Percentiles rank a stretch among this genome's conserved stretches.
These are phyloP conservation scores for Cladobotryum protrusum DNA, from an alignment of 2,329 filamentous ascomycete species.

Conservation along the genomic window DNA sequence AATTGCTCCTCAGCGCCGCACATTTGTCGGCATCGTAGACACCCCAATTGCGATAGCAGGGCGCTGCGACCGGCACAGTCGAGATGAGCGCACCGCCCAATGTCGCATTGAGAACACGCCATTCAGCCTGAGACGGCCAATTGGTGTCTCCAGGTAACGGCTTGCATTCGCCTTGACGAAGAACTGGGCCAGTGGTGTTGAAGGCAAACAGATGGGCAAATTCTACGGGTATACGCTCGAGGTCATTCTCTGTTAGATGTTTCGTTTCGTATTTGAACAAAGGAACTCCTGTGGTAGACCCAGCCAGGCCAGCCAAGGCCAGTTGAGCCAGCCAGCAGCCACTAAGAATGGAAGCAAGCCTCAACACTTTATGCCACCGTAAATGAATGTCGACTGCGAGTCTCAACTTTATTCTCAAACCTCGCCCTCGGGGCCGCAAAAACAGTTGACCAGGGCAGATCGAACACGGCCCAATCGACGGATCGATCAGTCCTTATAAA, in stretches of 20 bases:
- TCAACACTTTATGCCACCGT: too few relatives aligned
- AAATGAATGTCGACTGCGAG: too few relatives aligned
- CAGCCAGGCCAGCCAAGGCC: too few relatives aligned
- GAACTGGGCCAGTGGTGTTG: not conserved
- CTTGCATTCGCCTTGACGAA: not conserved
- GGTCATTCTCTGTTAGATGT: not conserved
- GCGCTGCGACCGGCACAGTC: conserved; percentile 26
- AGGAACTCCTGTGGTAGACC: not conserved
- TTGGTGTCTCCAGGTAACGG: not conserved
- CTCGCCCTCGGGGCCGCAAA: too few relatives aligned
- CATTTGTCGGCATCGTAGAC: conserved; percentile 25
- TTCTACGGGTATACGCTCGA: not conserved
- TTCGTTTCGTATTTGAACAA: not conserved
- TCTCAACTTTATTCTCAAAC: too few relatives aligned
- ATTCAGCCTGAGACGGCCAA: not conserved
- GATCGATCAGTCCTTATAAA: too few relatives aligned
- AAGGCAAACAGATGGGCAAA: not conserved
- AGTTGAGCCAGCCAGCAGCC: too few relatives aligned
- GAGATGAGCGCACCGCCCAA: conserved; percentile 25
- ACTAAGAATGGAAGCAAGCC: too few relatives aligned
- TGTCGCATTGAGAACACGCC: not conserved
- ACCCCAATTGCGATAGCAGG: conserved; percentile 23
- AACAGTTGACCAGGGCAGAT: too few relatives aligned
- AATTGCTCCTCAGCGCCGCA: conserved; percentile 20
- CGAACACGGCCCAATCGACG: too few relatives aligned